phyloP scores from a whole-genome alignment of 805 yeast species.

The Dipodascopsis uninucleata region DNA sequence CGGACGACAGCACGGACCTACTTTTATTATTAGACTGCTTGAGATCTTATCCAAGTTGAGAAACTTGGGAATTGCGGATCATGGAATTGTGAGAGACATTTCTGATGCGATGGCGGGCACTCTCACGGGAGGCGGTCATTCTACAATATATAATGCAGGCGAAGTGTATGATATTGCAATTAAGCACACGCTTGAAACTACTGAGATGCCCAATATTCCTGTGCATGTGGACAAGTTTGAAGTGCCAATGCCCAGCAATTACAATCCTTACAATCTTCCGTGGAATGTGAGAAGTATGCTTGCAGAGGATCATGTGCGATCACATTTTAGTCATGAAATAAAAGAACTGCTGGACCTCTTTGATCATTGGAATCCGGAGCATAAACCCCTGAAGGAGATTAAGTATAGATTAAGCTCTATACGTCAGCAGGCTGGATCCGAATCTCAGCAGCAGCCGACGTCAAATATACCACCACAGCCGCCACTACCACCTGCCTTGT shows the following conservation, averaged over 20 bases:
- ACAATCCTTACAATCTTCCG: slow-evolving; percentile 82
- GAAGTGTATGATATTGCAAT: slow-evolving; percentile 80
- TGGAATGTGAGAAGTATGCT: slow-evolving; percentile 88
- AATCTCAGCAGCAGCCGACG: no score
- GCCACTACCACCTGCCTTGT: no score
- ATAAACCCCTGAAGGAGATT: slow-evolving; percentile 75
- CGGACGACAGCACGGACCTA: slow-evolving; percentile 62
- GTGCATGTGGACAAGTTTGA: slow-evolving; percentile 43
- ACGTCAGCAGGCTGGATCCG: slow-evolving; percentile 4
- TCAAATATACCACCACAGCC: no score
- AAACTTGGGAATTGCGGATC: slow-evolving; percentile 77
- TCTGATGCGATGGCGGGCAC: slow-evolving; percentile 82
- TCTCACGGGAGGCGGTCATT: slow-evolving; percentile 92
- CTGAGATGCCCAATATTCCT: slow-evolving; percentile 45
- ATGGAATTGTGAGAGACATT: slow-evolving; percentile 79
- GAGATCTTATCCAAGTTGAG: slow-evolving; percentile 68
- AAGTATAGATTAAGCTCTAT: slow-evolving; percentile 59
- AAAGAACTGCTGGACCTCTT: slow-evolving; percentile 62
- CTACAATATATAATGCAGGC: slow-evolving; percentile 78
- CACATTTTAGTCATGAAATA: slow-evolving; percentile 48
- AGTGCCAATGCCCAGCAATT: slow-evolving; percentile 53
- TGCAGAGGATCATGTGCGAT: slow-evolving; percentile 51
- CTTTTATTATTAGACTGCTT: slow-evolving; percentile 70
- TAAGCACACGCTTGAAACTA: slow-evolving; percentile 70
- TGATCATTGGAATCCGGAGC: slow-evolving; percentile 83